A percentile compares a stretch with the other conserved stretches of the same genome.
Evolutionary conservation across 1,284 basidiomycete genomes (phyloP).

Genomic region (Anthracocystis setariae): DNA sequence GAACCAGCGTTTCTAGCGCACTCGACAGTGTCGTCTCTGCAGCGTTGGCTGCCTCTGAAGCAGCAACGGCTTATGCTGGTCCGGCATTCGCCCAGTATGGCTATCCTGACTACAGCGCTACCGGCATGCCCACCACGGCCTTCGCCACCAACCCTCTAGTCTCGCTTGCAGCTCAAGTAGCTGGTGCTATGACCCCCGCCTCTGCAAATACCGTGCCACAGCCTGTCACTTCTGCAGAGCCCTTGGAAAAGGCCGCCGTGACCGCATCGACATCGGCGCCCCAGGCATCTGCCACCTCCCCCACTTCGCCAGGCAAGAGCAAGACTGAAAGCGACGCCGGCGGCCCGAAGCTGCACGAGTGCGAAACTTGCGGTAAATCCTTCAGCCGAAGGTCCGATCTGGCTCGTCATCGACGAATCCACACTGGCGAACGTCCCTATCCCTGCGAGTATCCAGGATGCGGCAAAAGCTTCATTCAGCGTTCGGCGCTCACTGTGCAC

Average conservation of each 20-base stretch:
- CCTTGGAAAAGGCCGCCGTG: slow-evolving; percentile 12
- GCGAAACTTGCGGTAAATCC: slow-evolving; percentile 64
- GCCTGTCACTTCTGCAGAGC: slow-evolving; percentile 7
- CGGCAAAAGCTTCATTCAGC: slow-evolving; percentile 67
- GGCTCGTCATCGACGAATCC: slow-evolving; percentile 79
- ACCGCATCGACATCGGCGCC: slow-evolving; percentile 15
- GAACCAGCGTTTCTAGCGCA: slow-evolving; percentile 10
- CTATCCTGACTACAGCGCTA: slow-evolving; percentile 44
- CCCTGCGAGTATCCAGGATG: slow-evolving; percentile 71
- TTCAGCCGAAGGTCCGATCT: slow-evolving; percentile 66
- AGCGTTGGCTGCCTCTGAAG: slow-evolving; percentile 28
- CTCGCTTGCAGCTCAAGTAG: slow-evolving; percentile 44
- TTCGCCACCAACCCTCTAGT: slow-evolving; percentile 41
- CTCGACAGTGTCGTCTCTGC: slow-evolving; percentile 34
- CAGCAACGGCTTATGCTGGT: slow-evolving; percentile 16
- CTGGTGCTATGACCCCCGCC: slow-evolving; percentile 24
- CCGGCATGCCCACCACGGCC: slow-evolving; percentile 32
- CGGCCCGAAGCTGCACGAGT: slow-evolving; percentile 65
- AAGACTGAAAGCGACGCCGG: slow-evolving; percentile 65
- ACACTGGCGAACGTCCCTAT: slow-evolving; percentile 87
- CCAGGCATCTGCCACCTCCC: slow-evolving; percentile 29
- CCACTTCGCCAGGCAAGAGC: slow-evolving; percentile 34
- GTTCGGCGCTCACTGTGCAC: slow-evolving; percentile 80
- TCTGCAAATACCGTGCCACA: slow-evolving; percentile 9
- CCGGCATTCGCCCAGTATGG: slow-evolving; percentile 39